These are phyloP conservation scores for Laetiporus sulphureus DNA, from an alignment of 1,284 basidiomycete species.

Conservation along the genomic window DNA sequence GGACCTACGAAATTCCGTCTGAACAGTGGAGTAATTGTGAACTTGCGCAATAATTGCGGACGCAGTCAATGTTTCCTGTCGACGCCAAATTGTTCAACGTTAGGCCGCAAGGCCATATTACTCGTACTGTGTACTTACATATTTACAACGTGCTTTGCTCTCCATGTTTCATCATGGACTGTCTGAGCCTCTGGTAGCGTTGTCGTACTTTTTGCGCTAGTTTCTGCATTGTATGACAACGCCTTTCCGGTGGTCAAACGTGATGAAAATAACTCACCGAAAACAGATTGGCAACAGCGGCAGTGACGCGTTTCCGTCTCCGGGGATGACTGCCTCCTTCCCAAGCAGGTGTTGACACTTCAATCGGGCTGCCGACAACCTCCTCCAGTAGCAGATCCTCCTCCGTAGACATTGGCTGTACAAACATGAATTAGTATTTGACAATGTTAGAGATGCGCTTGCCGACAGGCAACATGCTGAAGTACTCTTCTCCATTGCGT, in stretches of 20 bases:
- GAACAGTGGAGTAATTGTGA: no score
- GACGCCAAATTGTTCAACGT: no score
- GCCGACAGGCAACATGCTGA: conserved; percentile 25
- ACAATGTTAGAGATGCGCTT: no score
- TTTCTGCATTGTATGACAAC: not conserved
- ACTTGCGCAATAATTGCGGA: no score
- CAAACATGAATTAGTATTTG: no score
- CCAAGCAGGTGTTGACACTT: no score
- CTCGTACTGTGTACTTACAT: no score
- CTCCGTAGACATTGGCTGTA: conserved; percentile 25
- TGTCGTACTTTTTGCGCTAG: not conserved
- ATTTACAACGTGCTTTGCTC: no score
- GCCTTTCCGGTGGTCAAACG: not conserved
- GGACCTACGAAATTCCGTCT: no score
- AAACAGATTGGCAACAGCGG: not conserved
- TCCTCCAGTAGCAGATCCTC: conserved; percentile 25
- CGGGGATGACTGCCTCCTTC: no score
- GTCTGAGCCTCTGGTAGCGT: conserved; percentile 1
- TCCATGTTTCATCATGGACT: not conserved
- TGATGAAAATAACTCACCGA: conserved; percentile 1
- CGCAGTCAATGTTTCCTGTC: no score
- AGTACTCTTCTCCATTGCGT: conserved; percentile 18
- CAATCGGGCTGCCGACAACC: conserved; percentile 3
- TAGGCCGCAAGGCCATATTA: no score
- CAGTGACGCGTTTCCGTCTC: conserved; percentile 5